Evolutionary conservation across 129 eudicot genomes (phyloP), one percentile per base, ranked within the genome.

Genomic region (Helianthus annuus): DNA sequence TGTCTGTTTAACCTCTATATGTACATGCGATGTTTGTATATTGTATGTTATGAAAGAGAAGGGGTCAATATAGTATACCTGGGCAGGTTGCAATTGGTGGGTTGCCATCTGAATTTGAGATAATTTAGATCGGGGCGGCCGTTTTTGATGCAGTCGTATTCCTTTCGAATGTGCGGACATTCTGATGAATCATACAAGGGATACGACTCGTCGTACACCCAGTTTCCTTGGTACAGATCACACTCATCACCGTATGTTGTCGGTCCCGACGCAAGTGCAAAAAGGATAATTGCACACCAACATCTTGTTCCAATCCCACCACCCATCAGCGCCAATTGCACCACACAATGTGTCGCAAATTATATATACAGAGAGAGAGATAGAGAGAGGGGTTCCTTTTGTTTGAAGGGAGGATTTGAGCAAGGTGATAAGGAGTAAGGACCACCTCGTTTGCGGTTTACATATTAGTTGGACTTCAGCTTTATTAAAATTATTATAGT

Each of bases 21-120:
- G 13, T 59, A 58, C 13, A 56, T 9, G 39, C 11, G 44, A 29
- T 48, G 27, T 4, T 7, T 7, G 16, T 74, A 66, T 68, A 42
- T 7, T 42, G 10, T 49, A 27, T 69, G 4, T 4, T 57, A 34
- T 34, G 36, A 32, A 32, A 2, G 36, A 32, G 36, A 32, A 32
- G 36, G 36, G 36, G 42, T 66, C 11, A 48, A 29, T 52, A 17
- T 51, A 16, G 13, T 0, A 17, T 60, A 88, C 91, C 85, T 81
- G 69, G 91, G 96, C 53, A 85, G 44, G 73, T 71, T 45, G 68
- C 91, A 89, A 8, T 48, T 70, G 7, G 51, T 51, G 45, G 96
- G 91, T 29, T 85, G 87, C 96, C 96, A 89, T 64, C 89, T 77
- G 69, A 64, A 88, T 46, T 75, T 85, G 13, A 88, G 91, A 48